Evolutionary conservation across 1,284 basidiomycete genomes (phyloP).

Genomic region (Boletus sp.): DNA sequence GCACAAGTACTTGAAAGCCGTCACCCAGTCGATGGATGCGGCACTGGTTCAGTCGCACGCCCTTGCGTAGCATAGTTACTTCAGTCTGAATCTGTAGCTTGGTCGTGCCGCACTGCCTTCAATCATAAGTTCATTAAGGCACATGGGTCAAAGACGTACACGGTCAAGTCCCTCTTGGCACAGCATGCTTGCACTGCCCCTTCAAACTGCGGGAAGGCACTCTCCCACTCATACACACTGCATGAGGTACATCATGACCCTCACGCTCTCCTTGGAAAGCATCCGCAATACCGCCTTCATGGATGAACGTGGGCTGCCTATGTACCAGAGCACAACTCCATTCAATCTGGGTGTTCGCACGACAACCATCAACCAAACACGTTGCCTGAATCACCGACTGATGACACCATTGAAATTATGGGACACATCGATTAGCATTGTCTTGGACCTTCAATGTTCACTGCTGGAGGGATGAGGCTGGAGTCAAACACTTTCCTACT

Average conservation of each 20-base stretch:
- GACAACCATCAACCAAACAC: constrained; percentile 26
- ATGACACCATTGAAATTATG: constrained; percentile 19
- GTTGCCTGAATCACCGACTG: not conserved
- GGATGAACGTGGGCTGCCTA: constrained; percentile 27
- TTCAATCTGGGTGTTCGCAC: constrained; percentile 30
- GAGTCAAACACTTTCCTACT: constrained; percentile 28
- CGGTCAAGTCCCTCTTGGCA: not conserved
- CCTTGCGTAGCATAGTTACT: not conserved
- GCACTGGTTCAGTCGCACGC: not conserved
- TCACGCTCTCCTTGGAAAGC: constrained; percentile 29
- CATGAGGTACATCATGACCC: constrained; percentile 25
- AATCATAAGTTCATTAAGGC: not conserved
- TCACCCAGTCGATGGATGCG: too few species aligned
- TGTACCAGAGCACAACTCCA: constrained; percentile 32
- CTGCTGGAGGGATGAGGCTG: constrained; percentile 21
- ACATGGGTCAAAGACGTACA: too few species aligned
- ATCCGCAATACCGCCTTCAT: constrained; percentile 34
- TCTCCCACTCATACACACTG: not conserved
- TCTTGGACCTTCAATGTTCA: constrained; percentile 27
- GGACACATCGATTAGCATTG: constrained; percentile 30
- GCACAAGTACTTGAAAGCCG: not conserved
- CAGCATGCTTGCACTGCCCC: not conserved
- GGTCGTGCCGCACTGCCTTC: not conserved
- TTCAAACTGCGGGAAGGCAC: not conserved
- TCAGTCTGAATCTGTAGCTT: too few species aligned